Evolutionary conservation across 2,329 filamentous ascomycete species (phyloP), one percentile per base, ranked within the genome.

Genomic region (Botrytis deweyae): DNA sequence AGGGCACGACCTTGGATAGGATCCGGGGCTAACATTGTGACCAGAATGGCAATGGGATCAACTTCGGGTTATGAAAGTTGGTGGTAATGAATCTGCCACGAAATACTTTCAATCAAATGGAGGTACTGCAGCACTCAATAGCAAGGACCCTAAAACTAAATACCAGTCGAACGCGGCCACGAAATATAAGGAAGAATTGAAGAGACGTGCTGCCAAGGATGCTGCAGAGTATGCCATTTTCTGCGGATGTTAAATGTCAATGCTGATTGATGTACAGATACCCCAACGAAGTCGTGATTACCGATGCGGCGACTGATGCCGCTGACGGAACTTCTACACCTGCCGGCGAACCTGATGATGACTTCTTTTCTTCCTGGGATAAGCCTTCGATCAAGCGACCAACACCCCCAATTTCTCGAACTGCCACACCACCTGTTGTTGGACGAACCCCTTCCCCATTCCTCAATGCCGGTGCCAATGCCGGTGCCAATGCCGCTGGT

Each of bases 361-460:
- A 98, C 82, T 99, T 99, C 87, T 99, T 99, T 85, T 97, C 95
- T 16, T 98, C 94, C 0, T 99, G 95, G 96, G 96, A 98, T 81
- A 98, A 98, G 85, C 96, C 96, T 36, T 89, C 94, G 7, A 97
- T 99, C 84, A 99, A 98, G 87, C 91, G 94, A 79, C 95, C 95
- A 52, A 98, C 94, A 77, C 97, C 97, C 78, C 95, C 96, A 25
- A 89, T 96, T 62, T 98, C 95, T 55, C 92, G 96, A 80, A 96
- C 93, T 62, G 91, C 90, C 70, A 98, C 96, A 4, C 95, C 95
- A 22, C 91, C 93, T 5, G 89, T 93, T 18, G 88, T 93, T 78
- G 92, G 92, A 79, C 92, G 95, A 78, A 95, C 92, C 18, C 89
- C 90, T 7, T 98, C 95, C n/a, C 95, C 96, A 1, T 97, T 98